Evolutionary conservation across 2,329 filamentous ascomycete species (phyloP).

Genomic region (Pseudovirgaria hyperparasitica): DNA sequence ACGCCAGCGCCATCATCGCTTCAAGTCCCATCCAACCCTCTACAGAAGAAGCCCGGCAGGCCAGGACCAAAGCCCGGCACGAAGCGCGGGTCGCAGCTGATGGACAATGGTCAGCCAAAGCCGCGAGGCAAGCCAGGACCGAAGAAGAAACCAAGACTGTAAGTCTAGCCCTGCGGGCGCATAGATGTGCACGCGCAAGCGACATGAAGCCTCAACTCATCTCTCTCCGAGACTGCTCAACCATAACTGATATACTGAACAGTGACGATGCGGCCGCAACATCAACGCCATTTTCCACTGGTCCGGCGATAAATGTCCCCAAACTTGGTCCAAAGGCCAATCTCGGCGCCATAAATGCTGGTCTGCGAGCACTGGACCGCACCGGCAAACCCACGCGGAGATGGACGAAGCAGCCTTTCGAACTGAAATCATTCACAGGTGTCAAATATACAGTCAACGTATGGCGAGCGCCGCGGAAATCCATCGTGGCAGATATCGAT

Average conservation of each 20-base stretch:
- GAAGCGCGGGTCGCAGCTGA: slow-evolving; percentile 43
- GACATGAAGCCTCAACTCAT: slow-evolving; percentile 20
- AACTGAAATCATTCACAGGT: slow-evolving; percentile 86
- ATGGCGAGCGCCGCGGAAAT: slow-evolving; percentile 78
- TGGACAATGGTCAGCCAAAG: slow-evolving; percentile 51
- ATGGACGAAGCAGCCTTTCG: slow-evolving; percentile 75
- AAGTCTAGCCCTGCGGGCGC: too few relatives aligned
- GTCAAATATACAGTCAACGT: slow-evolving; percentile 68
- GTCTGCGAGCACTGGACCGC: slow-evolving; percentile 84
- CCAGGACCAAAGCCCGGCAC: slow-evolving; percentile 55
- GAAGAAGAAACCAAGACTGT: slow-evolving; percentile 94
- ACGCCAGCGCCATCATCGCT: slow-evolving; percentile 15
- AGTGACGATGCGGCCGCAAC: slow-evolving; percentile 36
- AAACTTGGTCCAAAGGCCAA: slow-evolving; percentile 95
- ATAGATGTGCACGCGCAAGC: too few relatives aligned
- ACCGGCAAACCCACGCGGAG: slow-evolving; percentile 83
- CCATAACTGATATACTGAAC: slow-evolving; percentile 2
- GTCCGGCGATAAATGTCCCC: slow-evolving; percentile 46
- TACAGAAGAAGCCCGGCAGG: slow-evolving; percentile 40
- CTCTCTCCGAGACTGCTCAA: slow-evolving; percentile 30
- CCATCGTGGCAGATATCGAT: too few relatives aligned
- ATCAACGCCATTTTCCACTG: slow-evolving; percentile 31
- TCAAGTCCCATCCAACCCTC: slow-evolving; percentile 32
- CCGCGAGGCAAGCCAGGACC: slow-evolving; percentile 79
- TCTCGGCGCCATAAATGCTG: slow-evolving; percentile 93